Evolutionary conservation across 768 basidiomycete species (phyloP), one percentile per base, ranked within the genome.

Genomic region (Gelatoporia subvermispora): DNA sequence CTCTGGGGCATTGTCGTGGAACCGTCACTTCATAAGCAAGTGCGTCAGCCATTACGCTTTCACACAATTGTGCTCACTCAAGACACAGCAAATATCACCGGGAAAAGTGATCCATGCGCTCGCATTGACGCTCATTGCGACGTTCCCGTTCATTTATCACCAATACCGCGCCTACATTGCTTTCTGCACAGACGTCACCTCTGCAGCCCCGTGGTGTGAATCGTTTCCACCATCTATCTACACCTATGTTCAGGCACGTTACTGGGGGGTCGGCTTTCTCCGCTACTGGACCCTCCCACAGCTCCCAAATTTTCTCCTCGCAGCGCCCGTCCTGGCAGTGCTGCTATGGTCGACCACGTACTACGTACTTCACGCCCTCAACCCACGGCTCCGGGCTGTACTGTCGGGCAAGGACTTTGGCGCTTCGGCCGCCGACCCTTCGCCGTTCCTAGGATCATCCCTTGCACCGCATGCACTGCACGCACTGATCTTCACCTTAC

Each of bases 221-320:
- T 50, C 62, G 0, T 35, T 61, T 20, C 59, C 81, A 4, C 92
- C 93, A 0, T 78, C 81, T 13, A 81, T 91, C 47, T 99, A 98
- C 65, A 69, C 78, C 9, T 79, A 90, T 60, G 87, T 88, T 2
- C 95, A 99, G 63, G 68, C 68, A 4, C 72, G 76, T 45, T 97
- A 98, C 65, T 99, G 95, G 96, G 74, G 87, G 63, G 70, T 77
- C 61, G 93, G 94, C 15, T 79, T 94, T 54, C 65, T 99, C 52
- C 78, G 73, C 2, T 98, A 98, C 66, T 99, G 91, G 91, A 84
- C 84, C 0, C 52, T 70, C 20, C 68, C 76, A 24, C 94, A 99
- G 65, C 57, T 92, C 2, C 96, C 96, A 40, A 96, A 97, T 66
- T 88, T 97, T 61, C 54, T 91, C 51, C 73, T 98, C 48, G 81